Evolutionary conservation across 116 monocot genomes (phyloP), one percentile per base, ranked within the genome.

Genomic region (Posidonia oceanica): DNA sequence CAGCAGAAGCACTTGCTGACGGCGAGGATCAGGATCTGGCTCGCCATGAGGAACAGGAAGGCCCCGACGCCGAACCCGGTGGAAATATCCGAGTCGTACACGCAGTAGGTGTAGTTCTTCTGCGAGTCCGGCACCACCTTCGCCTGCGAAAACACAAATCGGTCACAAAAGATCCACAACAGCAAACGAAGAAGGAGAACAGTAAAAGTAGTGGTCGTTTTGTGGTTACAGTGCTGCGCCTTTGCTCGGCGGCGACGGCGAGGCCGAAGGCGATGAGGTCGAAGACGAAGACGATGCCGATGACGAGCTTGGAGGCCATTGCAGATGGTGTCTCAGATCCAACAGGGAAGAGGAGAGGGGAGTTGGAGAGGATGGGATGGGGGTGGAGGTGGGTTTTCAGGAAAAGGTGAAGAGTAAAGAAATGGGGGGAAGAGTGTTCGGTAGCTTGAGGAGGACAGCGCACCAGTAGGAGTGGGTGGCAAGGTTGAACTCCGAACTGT

Each of bases 1-100:
- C 90, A 99, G 86, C 98, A 90, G 83, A 93, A 90, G 80, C 98
- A 99, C 74, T 75, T 79, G 80, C 81, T 99, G 38, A 69, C 90
- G 14, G 61, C 83, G 88, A 88, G 82, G n/a, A 93, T 61, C 17
- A 93, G 1, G 56, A 83, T 40, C 76, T 93, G 98, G 79, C 93
- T 83, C 22, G 74, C 55, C 41, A 93, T 63, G 44, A 99, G 80
- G 66, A 93, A 80, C 57, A 99, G 72, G 36, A 84, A 60, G 37
- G 98, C 98, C 13, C 93, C 98, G 66, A 90, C 86, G 29, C 93
- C 98, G 69, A 74, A 83, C 22, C 93, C 90, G 5, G 98, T 90
- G n/a, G 98, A 75, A 39, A 93, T 84, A 66, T 99, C 98, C 12
- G 93, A 99, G 69, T 93, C 79, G 75, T 99, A 99, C 10, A 88